Base-by-base conservation (phyloP, 2,329 filamentous ascomycete genomes). In the Beauveria sp. region DNA sequence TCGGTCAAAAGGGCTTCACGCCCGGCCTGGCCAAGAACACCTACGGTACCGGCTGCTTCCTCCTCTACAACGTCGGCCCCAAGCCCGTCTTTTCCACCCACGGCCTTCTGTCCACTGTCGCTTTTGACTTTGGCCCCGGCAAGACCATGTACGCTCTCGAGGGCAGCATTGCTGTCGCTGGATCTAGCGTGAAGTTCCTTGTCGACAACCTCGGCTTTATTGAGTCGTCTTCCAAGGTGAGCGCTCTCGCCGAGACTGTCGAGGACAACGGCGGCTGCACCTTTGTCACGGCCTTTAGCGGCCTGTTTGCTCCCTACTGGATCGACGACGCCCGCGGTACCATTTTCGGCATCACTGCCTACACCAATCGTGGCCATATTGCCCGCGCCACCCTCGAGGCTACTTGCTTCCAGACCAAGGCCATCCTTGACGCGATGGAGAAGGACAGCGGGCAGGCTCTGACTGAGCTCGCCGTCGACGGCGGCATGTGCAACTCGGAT, bases 271-370 rank as follows among this genome's bases (percentile, higher is more conserved):
- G 89, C 63, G 90, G 90, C 9, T 87, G 88, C 68, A 84, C 89
- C 20, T 83, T 93, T 68, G 90, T 93, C 63, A 93, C 89, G 10
- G 90, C 89, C 10, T 93, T 93, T 72, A 90, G 86, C 72, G 89
- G 89, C 55, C 80, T 93, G 3, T 93, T 92, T 71, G 89, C 89
- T 0, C 90, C 90, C 0, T 93, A 93, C 76, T 93, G 89, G 90
- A 89, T 92, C 65, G 89, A 93, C 72, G 88, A 92, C 75, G 89
- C 89, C 1, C 83, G 89, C 69, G 90, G 89, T 62, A 93, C 89
- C 48, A 89, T 91, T 67, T 90, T 90, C 67, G 88, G 88, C 50
- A 89, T 91, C 68, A 91, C 89, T 0, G 86, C 90, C 64, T 88
- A 89, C 75, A 93, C 89, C 0, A 81, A 90, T 72, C 83, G 83